phyloP scores from a whole-genome alignment of 2,329 filamentous ascomycete genomes.

The Calonectria fujianensis region DNA sequence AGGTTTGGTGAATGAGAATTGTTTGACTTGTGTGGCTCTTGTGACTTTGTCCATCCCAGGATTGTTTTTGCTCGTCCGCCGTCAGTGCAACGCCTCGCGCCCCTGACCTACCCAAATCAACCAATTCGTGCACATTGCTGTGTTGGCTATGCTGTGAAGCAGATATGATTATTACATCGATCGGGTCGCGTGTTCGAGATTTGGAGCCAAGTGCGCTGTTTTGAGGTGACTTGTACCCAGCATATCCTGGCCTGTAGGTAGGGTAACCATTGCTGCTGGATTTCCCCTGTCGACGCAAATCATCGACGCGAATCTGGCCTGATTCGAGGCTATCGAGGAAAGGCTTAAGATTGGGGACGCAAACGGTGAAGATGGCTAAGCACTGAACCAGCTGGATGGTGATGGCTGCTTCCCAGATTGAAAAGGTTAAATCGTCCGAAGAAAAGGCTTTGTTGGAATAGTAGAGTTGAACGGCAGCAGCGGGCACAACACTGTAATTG shows the following conservation, averaged over 20 bases:
- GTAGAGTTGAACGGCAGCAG: constrained; percentile 53
- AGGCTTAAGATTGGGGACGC: constrained; percentile 56
- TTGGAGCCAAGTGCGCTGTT: constrained; percentile 42
- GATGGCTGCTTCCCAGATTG: constrained; percentile 52
- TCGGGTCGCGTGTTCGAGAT: constrained; percentile 35
- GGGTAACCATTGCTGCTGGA: constrained; percentile 42
- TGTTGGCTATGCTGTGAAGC: constrained; percentile 40
- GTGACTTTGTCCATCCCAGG: constrained; percentile 51
- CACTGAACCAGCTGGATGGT: constrained; percentile 55
- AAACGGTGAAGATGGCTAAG: constrained; percentile 54
- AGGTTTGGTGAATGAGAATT: constrained; percentile 56
- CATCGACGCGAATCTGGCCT: constrained; percentile 56
- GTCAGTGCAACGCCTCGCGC: neutral
- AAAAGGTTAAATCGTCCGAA: constrained; percentile 50
- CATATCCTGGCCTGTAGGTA: constrained; percentile 43
- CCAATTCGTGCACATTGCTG: constrained; percentile 45
- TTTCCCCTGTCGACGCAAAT: constrained; percentile 54
- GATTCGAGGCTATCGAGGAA: constrained; percentile 57
- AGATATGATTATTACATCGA: constrained; percentile 13
- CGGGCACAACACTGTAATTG: constrained; percentile 52
- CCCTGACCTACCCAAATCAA: constrained; percentile 36
- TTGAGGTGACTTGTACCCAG: constrained; percentile 48
- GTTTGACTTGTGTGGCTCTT: constrained; percentile 55
- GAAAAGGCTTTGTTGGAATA: constrained; percentile 51
- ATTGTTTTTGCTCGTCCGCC: constrained; percentile 27